Evolutionary conservation across 2,329 filamentous ascomycete species (phyloP).

Genomic region (Sarocladium kiliense): DNA sequence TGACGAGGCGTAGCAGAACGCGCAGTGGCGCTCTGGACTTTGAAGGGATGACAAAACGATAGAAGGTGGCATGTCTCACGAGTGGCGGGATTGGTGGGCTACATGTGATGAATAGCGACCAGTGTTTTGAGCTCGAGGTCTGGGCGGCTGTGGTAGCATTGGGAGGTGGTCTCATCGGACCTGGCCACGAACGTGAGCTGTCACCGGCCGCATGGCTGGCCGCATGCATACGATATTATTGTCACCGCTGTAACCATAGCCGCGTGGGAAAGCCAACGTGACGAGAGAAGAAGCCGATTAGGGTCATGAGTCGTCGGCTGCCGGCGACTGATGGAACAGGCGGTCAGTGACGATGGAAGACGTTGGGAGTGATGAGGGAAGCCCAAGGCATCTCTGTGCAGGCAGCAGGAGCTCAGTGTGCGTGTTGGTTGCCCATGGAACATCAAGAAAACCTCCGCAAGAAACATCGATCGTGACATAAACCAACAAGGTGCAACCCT

Average conservation of each 20-base stretch:
- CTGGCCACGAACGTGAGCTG: constrained; percentile 4
- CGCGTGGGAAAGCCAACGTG: background rate
- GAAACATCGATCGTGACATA: background rate
- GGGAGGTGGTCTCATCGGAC: constrained; percentile 5
- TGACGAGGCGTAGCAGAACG: background rate
- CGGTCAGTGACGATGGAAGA: background rate
- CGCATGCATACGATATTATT: background rate
- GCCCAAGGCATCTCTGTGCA: background rate
- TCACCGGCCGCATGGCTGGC: constrained; percentile 5
- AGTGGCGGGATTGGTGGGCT: background rate
- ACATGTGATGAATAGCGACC: background rate
- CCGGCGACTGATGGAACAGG: constrained; percentile 2
- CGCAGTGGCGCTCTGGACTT: background rate
- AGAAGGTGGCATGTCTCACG: background rate
- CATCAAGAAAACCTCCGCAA: background rate
- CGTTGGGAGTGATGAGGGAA: background rate
- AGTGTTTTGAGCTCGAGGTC: background rate
- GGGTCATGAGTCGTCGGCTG: background rate
- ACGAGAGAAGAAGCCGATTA: background rate
- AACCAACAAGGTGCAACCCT: constrained; percentile 2
- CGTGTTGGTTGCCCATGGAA: background rate
- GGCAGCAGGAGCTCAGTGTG: background rate
- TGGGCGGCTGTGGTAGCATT: constrained; percentile 3
- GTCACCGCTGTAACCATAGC: background rate
- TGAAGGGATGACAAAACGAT: background rate